These are phyloP conservation scores for Globisporangium paroecandrum DNA, from an alignment of 352 stramenopile genomes.

Conservation along the genomic window DNA sequence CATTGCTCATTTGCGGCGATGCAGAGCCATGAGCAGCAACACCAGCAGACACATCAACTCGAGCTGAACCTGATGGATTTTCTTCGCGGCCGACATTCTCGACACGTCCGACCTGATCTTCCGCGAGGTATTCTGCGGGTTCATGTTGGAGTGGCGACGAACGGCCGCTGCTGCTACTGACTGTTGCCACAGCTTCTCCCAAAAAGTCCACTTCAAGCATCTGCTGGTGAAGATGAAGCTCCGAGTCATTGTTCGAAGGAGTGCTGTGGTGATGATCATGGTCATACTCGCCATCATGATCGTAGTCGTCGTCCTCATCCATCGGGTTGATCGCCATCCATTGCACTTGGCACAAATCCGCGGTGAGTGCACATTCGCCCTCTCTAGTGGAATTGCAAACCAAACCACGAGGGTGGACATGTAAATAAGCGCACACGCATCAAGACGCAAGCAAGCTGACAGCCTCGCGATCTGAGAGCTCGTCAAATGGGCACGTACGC, in stretches of 20 bases:
- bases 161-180: not conserved
- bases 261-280: conserved; percentile 2
- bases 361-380: conserved; percentile 25
- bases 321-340: conserved; percentile 73
- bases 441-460: too few relatives aligned
- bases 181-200: not conserved
- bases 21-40: not conserved
- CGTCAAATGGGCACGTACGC: conserved; percentile 21
- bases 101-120: not conserved
- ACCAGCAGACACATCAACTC: not conserved
- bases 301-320: conserved; percentile 32
- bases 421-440: conserved; percentile 6
- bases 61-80: not conserved
- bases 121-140: not conserved
- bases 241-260: not conserved
- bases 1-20: not conserved
- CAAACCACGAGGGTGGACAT: not conserved
- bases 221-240: conserved; percentile 8
- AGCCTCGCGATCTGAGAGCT: too few relatives aligned
- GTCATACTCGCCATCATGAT: conserved; percentile 14
- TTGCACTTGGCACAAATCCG: conserved; percentile 51
- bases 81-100: not conserved
- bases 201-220: conserved; percentile 11
- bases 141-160: not conserved
- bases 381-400: conserved; percentile 12